Base-by-base conservation (phyloP, 2,329 filamentous ascomycete species). In the Mycosphaerella sp. region DNA sequence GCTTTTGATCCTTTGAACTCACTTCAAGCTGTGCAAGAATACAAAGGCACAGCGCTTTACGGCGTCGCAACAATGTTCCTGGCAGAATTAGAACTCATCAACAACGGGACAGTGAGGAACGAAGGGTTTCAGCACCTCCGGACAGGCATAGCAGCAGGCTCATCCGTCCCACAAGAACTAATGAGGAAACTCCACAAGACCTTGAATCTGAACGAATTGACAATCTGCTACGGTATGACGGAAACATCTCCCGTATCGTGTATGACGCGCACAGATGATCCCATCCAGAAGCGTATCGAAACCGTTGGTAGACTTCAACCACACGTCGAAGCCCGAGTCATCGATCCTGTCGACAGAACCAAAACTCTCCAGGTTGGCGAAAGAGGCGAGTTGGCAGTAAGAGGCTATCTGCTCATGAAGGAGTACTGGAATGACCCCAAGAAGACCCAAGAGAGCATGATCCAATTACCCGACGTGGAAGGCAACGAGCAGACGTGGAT, bases 201-300 rank as follows among this genome's bases (percentile, higher is more conserved):
- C 1, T 75, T 97, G 7, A 93, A 93, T 43, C 73, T 97, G 14
- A 80, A 78, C 0, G 86, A 95, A 50, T 72, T 97, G 17, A 91
- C 90, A 0, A 96, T 95, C 57, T 95, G 90, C 74, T 97, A 96
- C 68, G 90, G 90, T 55, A 95, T 95, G 89, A 96, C 90, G 1
- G 90, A 96, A 71, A 96, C 90, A 1, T 79, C 77, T 43, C 86
- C 86, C 36, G 86, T 88, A 2, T 69, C 65, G 41, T 81, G 80
- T 57, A 95, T 95, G 89, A 95, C 90, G 0, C 75, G 81, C 0
- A 90, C 87, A 0, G 71, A 79, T 14, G 89, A 95, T 64, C 82
- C 87, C 0, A 73, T 88, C 2, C 78, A 78, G 34, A 86, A 86
- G 69, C 78, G 89, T 36, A 85, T 88, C 45, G 77, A 80, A 35